Conservation (phyloP, 2,329 filamentous ascomycete genomes). For the Colletotrichum costaricense region DNA sequence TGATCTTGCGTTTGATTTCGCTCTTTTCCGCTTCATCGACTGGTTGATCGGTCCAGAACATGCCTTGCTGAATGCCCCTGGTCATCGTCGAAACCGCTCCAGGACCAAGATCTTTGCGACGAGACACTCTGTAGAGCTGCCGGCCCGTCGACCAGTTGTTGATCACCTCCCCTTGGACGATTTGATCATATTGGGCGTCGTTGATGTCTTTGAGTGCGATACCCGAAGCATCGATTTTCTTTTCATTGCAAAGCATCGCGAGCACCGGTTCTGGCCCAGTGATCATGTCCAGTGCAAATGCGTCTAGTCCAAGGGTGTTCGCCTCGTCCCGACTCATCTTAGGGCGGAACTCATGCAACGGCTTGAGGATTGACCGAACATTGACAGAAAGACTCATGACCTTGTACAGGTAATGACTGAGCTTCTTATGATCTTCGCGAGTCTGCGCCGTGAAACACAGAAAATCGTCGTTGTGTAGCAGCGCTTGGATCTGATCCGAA, state of each 20-base stretch:
- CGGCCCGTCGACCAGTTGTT: constrained; percentile 76
- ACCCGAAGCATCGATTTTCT: constrained; percentile 75
- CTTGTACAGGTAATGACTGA: constrained; percentile 74
- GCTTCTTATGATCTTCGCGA: constrained; percentile 76
- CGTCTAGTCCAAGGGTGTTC: constrained; percentile 74
- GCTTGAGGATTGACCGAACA: constrained; percentile 71
- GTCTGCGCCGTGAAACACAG: constrained; percentile 83
- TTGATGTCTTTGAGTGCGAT: constrained; percentile 72
- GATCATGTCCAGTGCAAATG: constrained; percentile 83
- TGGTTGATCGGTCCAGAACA: constrained; percentile 81
- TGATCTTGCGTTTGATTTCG: constrained; percentile 66
- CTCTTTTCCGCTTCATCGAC: constrained; percentile 75
- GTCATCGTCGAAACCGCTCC: constrained; percentile 77
- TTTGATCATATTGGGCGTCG: constrained; percentile 74
- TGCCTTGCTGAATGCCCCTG: constrained; percentile 68
- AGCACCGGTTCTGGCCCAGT: constrained; percentile 85
- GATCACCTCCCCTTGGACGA: constrained; percentile 69
- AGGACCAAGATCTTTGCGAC: constrained; percentile 84
- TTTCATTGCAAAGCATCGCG: constrained; percentile 86
- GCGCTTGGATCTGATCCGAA: constrained; percentile 64
- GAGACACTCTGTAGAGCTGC: constrained; percentile 72
- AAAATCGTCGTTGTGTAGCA: constrained; percentile 64
- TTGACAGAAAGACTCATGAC: constrained; percentile 76
- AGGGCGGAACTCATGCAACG: constrained; percentile 65
- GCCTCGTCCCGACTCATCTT: constrained; percentile 69